A percentile compares a stretch with the other conserved stretches of the same genome.
phyloP scores from a whole-genome alignment of 768 basidiomycete genomes.

The Amanita inopinata region DNA sequence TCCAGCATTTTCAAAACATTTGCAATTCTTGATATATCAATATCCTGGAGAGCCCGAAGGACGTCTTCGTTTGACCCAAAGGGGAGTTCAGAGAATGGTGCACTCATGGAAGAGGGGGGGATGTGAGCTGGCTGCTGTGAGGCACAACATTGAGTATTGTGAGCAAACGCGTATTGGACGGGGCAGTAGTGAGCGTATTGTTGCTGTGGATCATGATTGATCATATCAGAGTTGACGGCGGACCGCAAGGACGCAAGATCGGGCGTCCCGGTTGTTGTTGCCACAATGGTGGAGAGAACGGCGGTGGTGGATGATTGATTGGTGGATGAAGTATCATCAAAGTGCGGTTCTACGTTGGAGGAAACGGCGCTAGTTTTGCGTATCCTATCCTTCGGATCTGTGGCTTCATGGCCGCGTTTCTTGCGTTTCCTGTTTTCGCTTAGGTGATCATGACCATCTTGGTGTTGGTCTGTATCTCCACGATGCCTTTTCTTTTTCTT shows the following conservation, averaged over 20 bases:
- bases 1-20: conserved; percentile 55
- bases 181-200: conserved; percentile 17
- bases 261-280: conserved; percentile 48
- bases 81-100: conserved; percentile 28
- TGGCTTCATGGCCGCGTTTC: conserved; percentile 9
- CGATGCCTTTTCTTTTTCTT: conserved; percentile 29
- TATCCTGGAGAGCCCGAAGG: conserved; percentile 59
- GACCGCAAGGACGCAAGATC: conserved; percentile 14
- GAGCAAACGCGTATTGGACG: conserved; percentile 9
- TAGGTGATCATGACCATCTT: conserved; percentile 12
- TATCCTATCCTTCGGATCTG: conserved; percentile 29
- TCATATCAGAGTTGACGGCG: neutral
- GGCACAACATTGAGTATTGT: conserved; percentile 12
- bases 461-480: conserved; percentile 18
- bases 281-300: conserved; percentile 55
- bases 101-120: conserved; percentile 14
- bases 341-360: conserved; percentile 10
- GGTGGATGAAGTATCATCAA: neutral
- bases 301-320: conserved; percentile 41
- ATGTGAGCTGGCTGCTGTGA: conserved; percentile 11
- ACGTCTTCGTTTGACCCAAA: conserved; percentile 64
- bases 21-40: conserved; percentile 65
- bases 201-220: conserved; percentile 11
- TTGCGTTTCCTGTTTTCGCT: conserved; percentile 28
- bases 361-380: conserved; percentile 15